Base-by-base conservation (phyloP, 1,284 basidiomycete genomes). In the Microbotryum silenes-acaulis region DNA sequence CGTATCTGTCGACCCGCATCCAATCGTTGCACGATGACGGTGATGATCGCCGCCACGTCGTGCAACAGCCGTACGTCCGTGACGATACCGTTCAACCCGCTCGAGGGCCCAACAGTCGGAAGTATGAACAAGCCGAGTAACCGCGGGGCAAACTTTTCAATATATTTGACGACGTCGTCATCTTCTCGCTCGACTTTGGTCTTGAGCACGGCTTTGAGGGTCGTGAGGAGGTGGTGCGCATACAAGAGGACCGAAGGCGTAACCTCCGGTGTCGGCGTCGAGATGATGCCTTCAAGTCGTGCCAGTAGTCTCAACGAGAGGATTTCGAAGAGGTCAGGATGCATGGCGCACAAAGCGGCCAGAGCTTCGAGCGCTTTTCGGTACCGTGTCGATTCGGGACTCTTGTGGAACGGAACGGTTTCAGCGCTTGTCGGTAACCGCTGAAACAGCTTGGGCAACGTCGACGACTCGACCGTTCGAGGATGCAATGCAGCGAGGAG, bases 261-360 rank as follows among this genome's bases (percentile, higher is more conserved):
- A 21, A 74, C 77, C 16, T 82, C 52, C 9, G 61, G 46, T 23
- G 57, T 63, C 18, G 54, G 51, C 42, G 71, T 54, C n/a, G 82
- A 63, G 16, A 75, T 74, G 67, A 83, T 85, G 46, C 72, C 65
- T 29, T 91, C 88, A 29, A 97, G 78, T 74, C 91, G 90, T 2
- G 87, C 85, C 1, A 81, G 83, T 14, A 97, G 78, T 25, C 88
- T 84, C 51, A 91, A 82, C 47, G 91, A 83, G 33, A 97, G 81
- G 7, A 81, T 85, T 73, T 91, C 89, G 75, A 96, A 97, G 29
- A 97, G 80, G 25, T 84, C 80, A 0, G 87, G 80, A 51, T 86
- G 83, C 3, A 82, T 75, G 37, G 14, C 37, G 73, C 91, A 94
- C 16, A 99, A 81, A 14, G 80, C 81, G 47, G 84, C 81, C 29